phyloP scores from a whole-genome alignment of 768 basidiomycete species.

The Antrodiella citrinella region DNA sequence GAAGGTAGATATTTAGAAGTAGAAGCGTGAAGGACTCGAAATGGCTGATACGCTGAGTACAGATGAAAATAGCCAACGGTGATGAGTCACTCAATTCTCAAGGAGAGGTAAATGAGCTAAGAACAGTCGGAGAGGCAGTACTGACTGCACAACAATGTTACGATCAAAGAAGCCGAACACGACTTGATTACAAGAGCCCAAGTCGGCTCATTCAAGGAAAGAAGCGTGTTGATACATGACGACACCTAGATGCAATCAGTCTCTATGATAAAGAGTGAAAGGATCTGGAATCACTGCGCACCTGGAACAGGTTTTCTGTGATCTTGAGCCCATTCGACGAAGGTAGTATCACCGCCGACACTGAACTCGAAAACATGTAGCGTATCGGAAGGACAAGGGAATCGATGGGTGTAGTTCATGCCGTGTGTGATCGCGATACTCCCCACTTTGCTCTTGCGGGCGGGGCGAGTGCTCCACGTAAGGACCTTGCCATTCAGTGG shows the following conservation, averaged over 20 bases:
- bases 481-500: neutral
- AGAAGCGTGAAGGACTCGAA: too few relatives aligned
- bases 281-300: neutral
- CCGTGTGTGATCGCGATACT: neutral
- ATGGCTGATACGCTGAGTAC: too few relatives aligned
- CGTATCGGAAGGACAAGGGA: slow-evolving; percentile 3
- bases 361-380: neutral
- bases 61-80: too few relatives aligned
- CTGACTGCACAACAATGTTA: neutral
- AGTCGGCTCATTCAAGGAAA: neutral
- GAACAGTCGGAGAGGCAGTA: too few relatives aligned
- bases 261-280: neutral
- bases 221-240: neutral
- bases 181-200: neutral
- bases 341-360: neutral
- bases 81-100: too few relatives aligned
- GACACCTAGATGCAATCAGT: neutral
- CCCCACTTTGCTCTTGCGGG: neutral
- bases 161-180: neutral
- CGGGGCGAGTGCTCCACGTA: slow-evolving; percentile 1
- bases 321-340: neutral
- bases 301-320: neutral
- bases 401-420: slow-evolving; percentile 1
- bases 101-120: too few relatives aligned
- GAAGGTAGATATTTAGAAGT: too few relatives aligned